Evolutionary conservation across 108 stramenopile species (phyloP), one percentile per base, ranked within the genome.

Genomic region (Schizochytrium sp.): DNA sequence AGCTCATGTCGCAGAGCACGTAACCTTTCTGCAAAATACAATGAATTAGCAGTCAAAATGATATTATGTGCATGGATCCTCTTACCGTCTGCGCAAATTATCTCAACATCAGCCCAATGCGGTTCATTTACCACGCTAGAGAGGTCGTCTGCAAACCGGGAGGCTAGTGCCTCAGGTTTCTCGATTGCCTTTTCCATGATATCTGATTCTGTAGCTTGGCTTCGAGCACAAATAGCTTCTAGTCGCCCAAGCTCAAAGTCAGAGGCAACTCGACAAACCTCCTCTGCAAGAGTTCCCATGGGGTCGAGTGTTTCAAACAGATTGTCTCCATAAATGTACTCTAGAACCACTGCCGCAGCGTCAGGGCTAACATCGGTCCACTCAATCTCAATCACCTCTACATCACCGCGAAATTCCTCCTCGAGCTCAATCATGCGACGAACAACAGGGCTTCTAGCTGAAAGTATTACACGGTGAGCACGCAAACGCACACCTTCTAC

Each of bases 291-390:
- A 7, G 53, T 55, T 10, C 76, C 53, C 28, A 83, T 5, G n/a
- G 76, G 76, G 40, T 83, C 76, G 2, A 83, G 47, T 40, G 50
- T 83, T 10, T 55, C 53, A 2, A 19, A 83, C 15, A 83, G 47
- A 53, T 83, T 83, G 76, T 83, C 76, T 2, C 76, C 76, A 53
- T 83, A 83, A 47, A 83, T 55, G 28, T 83, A 83, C 28, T 83
- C 76, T 5, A 83, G 5, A 47, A 83, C 47, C 5, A 83, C n/a
- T 5, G 50, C 53, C 2, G 50, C 76, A 0, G 50, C 53, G 10
- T 83, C 76, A 2, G 47, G 76, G 3, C 76, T 83, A n/a, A 55
- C 40, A n/a, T 83, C 76, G 53, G 76, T 13, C 47, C 47, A 55
- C 47, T 55, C 76, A 8, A 83, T 17, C 53, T 83, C 53, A 40